A percentile compares a stretch with the other conserved stretches of the same genome.
phyloP scores from a whole-genome alignment of 495 filamentous ascomycete species.

The Diplogelasinospora grovesii region DNA sequence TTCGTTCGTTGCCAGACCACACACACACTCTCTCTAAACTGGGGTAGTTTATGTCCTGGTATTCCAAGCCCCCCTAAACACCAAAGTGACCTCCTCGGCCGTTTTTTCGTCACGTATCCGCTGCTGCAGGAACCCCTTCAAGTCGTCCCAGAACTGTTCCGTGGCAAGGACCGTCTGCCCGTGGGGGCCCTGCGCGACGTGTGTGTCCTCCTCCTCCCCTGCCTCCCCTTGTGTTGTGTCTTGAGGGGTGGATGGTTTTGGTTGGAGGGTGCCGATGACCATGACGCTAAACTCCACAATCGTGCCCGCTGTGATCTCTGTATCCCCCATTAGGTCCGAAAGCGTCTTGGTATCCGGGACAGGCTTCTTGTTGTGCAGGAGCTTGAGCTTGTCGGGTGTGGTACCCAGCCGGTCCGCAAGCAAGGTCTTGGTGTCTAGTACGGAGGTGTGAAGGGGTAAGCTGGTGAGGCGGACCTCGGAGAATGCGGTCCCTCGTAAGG shows the following conservation, averaged over 20 bases:
- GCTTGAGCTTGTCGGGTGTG: slow-evolving; percentile 65
- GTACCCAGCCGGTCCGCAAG: slow-evolving; percentile 47
- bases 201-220: slow-evolving; percentile 9
- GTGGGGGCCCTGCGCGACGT: slow-evolving; percentile 26
- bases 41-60: slow-evolving; percentile 8
- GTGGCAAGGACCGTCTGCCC: slow-evolving; percentile 49
- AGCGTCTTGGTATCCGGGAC: slow-evolving; percentile 62
- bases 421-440: slow-evolving; percentile 64
- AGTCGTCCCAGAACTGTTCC: slow-evolving; percentile 81
- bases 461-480: slow-evolving; percentile 55
- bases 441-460: slow-evolving; percentile 53
- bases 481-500: no score
- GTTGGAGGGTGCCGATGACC: slow-evolving; percentile 81
- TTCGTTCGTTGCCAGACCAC: no score
- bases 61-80: slow-evolving; percentile 67
- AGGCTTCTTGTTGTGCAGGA: slow-evolving; percentile 79
- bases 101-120: slow-evolving; percentile 65
- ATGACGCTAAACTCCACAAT: slow-evolving; percentile 72
- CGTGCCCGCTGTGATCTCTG: slow-evolving; percentile 18
- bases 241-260: no score
- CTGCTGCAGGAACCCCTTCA: slow-evolving; percentile 73
- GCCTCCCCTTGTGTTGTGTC: no score
- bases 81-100: slow-evolving; percentile 53
- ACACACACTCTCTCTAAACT: no score
- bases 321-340: slow-evolving; percentile 40